Evolutionary conservation across 345 rosid species (phyloP).

Genomic region (Salix koriyanagi): DNA sequence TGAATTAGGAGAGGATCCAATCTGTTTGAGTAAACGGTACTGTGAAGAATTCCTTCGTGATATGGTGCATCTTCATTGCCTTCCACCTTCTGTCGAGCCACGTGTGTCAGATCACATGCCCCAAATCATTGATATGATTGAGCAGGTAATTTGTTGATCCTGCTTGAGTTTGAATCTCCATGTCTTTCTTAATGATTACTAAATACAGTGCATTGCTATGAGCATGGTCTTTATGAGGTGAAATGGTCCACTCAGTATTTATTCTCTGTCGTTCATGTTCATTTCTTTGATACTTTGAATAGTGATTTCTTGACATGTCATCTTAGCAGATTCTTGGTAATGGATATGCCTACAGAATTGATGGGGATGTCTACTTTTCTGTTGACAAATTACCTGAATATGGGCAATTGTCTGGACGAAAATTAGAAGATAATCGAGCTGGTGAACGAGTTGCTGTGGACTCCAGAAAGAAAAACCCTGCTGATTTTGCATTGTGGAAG

Average conservation of each 20-base stretch:
- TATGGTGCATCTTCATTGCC: slow-evolving; percentile 72
- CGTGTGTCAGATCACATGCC: slow-evolving; percentile 91
- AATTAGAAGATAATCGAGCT: slow-evolving; percentile 84
- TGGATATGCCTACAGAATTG: slow-evolving; percentile 75
- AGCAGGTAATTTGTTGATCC: slow-evolving; percentile 47
- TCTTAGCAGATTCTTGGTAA: slow-evolving; percentile 73
- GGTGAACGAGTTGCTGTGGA: slow-evolving; percentile 94
- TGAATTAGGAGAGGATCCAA: slow-evolving; percentile 85
- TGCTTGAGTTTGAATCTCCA: neutral
- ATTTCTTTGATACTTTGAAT: neutral
- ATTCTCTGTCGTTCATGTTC: neutral
- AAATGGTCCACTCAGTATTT: neutral
- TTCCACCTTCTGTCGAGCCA: slow-evolving; percentile 80
- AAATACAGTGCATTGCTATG: neutral
- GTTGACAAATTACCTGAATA: slow-evolving; percentile 70
- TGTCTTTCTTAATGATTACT: neutral
- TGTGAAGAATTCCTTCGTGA: slow-evolving; percentile 78
- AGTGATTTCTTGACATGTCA: slow-evolving; percentile 8
- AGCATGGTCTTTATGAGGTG: neutral
- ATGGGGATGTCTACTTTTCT: slow-evolving; percentile 75
- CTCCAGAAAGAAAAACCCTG: slow-evolving; percentile 82
- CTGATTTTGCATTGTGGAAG: slow-evolving; percentile 97
- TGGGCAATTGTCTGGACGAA: slow-evolving; percentile 80
- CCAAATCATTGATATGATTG: slow-evolving; percentile 81
- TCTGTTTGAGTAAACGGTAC: slow-evolving; percentile 72